phyloP scores from a whole-genome alignment of 2,329 filamentous ascomycete genomes.

The Microascus cirrosus region DNA sequence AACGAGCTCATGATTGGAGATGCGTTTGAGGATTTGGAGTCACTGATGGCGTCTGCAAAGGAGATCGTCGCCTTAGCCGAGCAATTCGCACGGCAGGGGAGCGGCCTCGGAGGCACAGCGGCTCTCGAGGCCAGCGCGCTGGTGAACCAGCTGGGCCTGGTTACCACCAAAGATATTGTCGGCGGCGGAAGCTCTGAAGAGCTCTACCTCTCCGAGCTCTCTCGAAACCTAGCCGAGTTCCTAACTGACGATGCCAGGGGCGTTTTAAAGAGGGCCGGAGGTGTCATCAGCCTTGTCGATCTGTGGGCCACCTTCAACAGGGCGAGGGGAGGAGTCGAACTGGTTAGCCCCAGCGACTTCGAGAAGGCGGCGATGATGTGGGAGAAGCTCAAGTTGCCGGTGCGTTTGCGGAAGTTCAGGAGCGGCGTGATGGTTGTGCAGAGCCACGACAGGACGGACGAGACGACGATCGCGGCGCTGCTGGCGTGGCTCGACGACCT shows the following conservation, averaged over 20 bases:
- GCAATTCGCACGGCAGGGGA: conserved; percentile 62
- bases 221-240: conserved; percentile 78
- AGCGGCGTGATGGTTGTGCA: conserved; percentile 94
- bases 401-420: conserved; percentile 79
- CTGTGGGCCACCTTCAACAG: conserved; percentile 94
- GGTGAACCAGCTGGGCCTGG: conserved; percentile 63
- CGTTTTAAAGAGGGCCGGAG: conserved; percentile 67
- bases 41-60: conserved; percentile 94
- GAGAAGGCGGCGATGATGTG: conserved; percentile 81
- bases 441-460: conserved; percentile 76
- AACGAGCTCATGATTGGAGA: conserved; percentile 88
- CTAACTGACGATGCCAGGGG: conserved; percentile 75
- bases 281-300: conserved; percentile 82
- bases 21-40: conserved; percentile 92
- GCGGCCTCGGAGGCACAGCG: conserved; percentile 45
- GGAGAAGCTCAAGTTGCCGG: conserved; percentile 76
- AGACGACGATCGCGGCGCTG: conserved; percentile 71
- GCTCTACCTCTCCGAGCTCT: conserved; percentile 79
- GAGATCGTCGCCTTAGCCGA: conserved; percentile 91
- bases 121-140: conserved; percentile 62
- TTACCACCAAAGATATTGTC: conserved; percentile 94
- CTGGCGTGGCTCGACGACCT: conserved; percentile 67
- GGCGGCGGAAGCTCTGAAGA: conserved; percentile 66
- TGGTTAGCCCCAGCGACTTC: conserved; percentile 86
- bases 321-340: conserved; percentile 82